Conservation (phyloP, 805 yeast species). For the Sugiyamaella smithiae region DNA sequence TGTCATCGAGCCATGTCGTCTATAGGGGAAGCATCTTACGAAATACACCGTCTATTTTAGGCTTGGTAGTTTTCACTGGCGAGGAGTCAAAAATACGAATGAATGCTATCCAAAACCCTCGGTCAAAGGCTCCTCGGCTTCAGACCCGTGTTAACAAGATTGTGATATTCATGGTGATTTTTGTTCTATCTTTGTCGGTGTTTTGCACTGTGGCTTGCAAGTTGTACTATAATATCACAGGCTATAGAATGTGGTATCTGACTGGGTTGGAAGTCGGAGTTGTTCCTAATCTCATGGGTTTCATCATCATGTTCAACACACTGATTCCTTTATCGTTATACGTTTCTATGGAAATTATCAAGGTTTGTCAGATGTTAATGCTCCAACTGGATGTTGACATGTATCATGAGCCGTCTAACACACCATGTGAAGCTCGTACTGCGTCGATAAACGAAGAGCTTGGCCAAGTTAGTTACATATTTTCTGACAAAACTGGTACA, state of each 20-base stretch:
- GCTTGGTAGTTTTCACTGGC: conserved; percentile 88
- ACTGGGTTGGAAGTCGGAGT: conserved; percentile 70
- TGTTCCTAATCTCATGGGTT: conserved; percentile 91
- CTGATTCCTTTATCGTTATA: conserved; percentile 91
- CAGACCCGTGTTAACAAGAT: conserved; percentile 80
- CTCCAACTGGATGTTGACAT: conserved; percentile 91
- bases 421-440: conserved; percentile 92
- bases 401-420: conserved; percentile 80
- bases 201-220: conserved; percentile 81
- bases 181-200: conserved; percentile 70
- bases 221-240: conserved; percentile 41
- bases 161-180: conserved; percentile 80
- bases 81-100: conserved; percentile 93
- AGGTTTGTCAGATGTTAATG: conserved; percentile 76
- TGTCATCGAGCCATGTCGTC: conserved; percentile 77
- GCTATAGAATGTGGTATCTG: conserved; percentile 68
- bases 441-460: conserved; percentile 94
- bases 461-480: conserved; percentile 93
- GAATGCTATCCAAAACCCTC: conserved; percentile 87
- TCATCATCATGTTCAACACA: conserved; percentile 95
- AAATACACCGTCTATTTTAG: conserved; percentile 72
- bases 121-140: conserved; percentile 90
- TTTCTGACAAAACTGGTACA: conserved; percentile 97
- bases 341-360: conserved; percentile 94
- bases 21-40: conserved; percentile 89